phyloP scores from a whole-genome alignment of 345 rosid species.

The Lumnitzera racemosa region DNA sequence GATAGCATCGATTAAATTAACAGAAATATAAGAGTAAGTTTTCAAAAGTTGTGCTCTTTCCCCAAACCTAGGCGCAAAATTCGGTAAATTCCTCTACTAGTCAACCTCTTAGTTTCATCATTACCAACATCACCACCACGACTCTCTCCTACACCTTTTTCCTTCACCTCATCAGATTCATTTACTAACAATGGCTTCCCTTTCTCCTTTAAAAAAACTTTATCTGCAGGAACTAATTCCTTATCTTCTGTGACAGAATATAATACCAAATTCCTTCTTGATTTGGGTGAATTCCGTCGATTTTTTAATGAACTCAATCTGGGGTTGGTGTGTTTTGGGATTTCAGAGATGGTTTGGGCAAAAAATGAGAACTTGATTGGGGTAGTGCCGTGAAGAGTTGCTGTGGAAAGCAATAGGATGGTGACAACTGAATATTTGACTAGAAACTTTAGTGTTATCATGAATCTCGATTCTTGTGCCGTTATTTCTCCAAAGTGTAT shows the following conservation, averaged over 20 bases:
- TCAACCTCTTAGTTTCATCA: constrained; percentile 27
- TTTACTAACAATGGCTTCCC: neutral
- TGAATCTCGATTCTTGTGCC: too few species aligned
- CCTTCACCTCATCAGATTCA: constrained; percentile 23
- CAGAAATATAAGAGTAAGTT: too few species aligned
- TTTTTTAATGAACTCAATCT: neutral
- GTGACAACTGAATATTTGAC: neutral
- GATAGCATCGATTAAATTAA: too few species aligned
- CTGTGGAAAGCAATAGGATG: constrained; percentile 16
- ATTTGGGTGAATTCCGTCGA: constrained; percentile 10
- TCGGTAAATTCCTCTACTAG: constrained; percentile 39
- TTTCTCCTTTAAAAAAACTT: constrained; percentile 11
- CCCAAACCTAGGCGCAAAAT: constrained; percentile 6
- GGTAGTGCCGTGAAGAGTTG: constrained; percentile 19
- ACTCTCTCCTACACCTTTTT: constrained; percentile 8
- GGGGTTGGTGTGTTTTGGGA: neutral
- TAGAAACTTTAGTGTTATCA: too few species aligned
- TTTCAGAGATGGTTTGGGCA: constrained; percentile 8
- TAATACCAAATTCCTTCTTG: constrained; percentile 27
- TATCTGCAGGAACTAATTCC: constrained; percentile 24
- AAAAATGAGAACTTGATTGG: constrained; percentile 4
- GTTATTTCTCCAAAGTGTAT: too few species aligned
- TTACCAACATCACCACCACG: neutral
- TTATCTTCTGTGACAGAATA: constrained; percentile 49
- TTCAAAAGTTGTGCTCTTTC: too few species aligned